Evolutionary conservation across 2,329 filamentous ascomycete genomes (phyloP).

Genomic region (Pseudovirgaria hyperparasitica): DNA sequence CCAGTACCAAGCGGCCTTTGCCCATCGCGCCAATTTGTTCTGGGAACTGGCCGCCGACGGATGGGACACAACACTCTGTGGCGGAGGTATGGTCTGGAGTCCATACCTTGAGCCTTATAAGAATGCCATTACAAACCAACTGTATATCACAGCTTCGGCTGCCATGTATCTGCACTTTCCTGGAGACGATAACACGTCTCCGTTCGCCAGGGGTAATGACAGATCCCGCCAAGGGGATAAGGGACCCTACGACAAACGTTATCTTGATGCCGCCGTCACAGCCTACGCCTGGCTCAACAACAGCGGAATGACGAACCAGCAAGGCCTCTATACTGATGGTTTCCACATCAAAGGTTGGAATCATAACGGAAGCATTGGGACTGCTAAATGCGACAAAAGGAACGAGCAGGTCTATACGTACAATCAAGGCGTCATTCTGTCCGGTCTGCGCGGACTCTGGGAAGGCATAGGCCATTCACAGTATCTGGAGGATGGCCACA

Average conservation of each 20-base stretch:
- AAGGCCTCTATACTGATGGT: conserved; percentile 72
- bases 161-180: conserved; percentile 86
- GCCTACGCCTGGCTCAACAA: conserved; percentile 69
- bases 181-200: conserved; percentile 61
- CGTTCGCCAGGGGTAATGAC: conserved; percentile 37
- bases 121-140: conserved; percentile 89
- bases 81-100: conserved; percentile 86
- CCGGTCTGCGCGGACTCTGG: conserved; percentile 69
- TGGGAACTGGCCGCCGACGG: conserved; percentile 68
- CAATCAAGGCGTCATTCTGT: conserved; percentile 85
- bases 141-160: conserved; percentile 74
- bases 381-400: conserved; percentile 62
- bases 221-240: conserved; percentile 1
- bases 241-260: conserved; percentile 43
- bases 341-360: conserved; percentile 65
- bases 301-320: conserved; percentile 67
- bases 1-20: conserved; percentile 63
- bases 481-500: conserved; percentile 69
- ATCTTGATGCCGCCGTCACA: conserved; percentile 60
- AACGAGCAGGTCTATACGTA: conserved; percentile 92
- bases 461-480: conserved; percentile 56
- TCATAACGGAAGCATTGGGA: conserved; percentile 44
- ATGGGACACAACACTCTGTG: conserved; percentile 72
- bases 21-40: conserved; percentile 72
- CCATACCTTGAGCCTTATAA: conserved; percentile 73